Conservation (phyloP, 2,329 filamentous ascomycete species). For the Cladosporium sp. region DNA sequence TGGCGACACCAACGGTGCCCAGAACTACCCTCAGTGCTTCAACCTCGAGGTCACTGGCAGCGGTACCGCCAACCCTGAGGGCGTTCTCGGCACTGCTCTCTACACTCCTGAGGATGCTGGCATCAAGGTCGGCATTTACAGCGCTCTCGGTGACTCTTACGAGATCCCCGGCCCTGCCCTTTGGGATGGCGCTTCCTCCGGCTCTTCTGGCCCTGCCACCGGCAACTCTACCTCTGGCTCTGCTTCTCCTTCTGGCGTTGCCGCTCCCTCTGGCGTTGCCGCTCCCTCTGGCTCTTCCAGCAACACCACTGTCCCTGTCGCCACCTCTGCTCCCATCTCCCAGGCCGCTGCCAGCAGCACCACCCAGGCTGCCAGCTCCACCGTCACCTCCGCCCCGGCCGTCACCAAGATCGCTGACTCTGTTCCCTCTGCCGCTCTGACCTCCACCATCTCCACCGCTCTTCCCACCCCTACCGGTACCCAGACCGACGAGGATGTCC, state of each 20-base stretch:
- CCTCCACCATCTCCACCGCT: conserved; percentile 7
- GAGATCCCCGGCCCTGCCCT: conserved; percentile 17
- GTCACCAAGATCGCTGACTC: conserved; percentile 24
- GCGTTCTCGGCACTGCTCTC: conserved; percentile 53
- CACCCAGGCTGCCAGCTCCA: conserved; percentile 8
- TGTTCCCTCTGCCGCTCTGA: conserved; percentile 14
- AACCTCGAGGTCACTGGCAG: conserved; percentile 61
- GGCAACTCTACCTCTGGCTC: conserved; percentile 4
- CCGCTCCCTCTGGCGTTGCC: background rate
- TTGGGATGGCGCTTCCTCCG: conserved; percentile 16
- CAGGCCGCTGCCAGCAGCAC: background rate
- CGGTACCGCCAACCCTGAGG: conserved; percentile 50
- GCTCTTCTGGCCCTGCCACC: conserved; percentile 3
- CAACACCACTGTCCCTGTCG: background rate
- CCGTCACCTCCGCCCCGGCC: conserved; percentile 21
- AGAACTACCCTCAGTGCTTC: conserved; percentile 53
- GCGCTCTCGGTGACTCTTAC: conserved; percentile 11
- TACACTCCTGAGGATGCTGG: conserved; percentile 45
- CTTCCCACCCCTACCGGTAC: conserved; percentile 6
- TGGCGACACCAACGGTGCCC: conserved; percentile 44
- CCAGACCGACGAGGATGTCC: conserved; percentile 19
- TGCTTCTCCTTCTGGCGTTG: background rate
- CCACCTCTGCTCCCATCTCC: background rate
- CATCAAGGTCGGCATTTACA: conserved; percentile 18
- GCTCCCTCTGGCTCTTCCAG: background rate